Evolutionary conservation across 768 basidiomycete species (phyloP).

Genomic region (Sarcodon aspratus): DNA sequence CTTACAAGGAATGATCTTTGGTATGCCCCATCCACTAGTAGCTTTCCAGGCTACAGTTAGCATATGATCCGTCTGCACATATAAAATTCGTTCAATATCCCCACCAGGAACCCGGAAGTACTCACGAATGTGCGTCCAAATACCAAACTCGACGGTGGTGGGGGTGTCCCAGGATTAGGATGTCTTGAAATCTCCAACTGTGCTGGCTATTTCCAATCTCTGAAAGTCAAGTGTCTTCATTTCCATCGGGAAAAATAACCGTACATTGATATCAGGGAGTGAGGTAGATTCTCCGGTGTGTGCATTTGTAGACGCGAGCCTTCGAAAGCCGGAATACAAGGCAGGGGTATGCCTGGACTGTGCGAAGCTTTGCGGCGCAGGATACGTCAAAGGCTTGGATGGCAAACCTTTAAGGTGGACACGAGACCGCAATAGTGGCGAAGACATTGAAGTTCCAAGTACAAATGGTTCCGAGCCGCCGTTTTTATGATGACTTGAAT

Average conservation of each 20-base stretch:
- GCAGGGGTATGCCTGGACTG: background rate
- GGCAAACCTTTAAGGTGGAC: background rate
- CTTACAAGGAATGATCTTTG: slow-evolving; percentile 78
- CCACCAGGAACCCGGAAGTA: background rate
- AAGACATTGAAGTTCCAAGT: too few species aligned
- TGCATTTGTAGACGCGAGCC: background rate
- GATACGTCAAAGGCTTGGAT: background rate
- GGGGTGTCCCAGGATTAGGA: background rate
- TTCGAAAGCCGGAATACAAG: background rate
- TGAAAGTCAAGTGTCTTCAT: background rate
- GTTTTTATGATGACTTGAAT: too few species aligned
- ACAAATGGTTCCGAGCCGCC: too few species aligned
- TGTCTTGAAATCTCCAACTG: background rate
- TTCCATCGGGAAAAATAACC: background rate
- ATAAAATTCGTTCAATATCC: background rate
- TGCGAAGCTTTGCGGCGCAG: too few species aligned
- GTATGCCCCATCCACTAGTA: slow-evolving; percentile 68
- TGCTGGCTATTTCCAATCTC: background rate
- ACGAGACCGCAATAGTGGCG: background rate
- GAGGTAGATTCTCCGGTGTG: background rate
- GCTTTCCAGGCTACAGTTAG: slow-evolving; percentile 62
- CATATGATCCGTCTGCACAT: slow-evolving; percentile 75
- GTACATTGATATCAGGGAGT: background rate
- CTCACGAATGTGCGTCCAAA: background rate
- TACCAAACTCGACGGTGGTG: background rate